Base-by-base conservation (phyloP, 176 grass and related monocot genomes). In the Carex kokanica region DNA sequence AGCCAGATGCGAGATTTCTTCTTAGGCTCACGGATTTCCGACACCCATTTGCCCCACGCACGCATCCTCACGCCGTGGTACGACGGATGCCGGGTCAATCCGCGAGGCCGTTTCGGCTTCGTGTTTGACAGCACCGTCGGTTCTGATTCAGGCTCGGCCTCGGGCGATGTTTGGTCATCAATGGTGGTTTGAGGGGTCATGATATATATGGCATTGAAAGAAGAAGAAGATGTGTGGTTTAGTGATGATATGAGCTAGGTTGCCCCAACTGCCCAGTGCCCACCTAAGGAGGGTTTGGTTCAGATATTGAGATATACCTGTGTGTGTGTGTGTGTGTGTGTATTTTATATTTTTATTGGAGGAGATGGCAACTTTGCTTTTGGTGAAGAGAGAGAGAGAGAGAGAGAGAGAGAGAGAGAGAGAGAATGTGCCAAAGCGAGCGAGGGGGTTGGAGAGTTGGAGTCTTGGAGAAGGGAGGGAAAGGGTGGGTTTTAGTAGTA, bases 1-100 rank as follows among this genome's bases (percentile, higher is more conserved):
- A 97, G 91, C 94, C 94, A 97, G 86, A 97, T 97, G 58, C 94
- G 94, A 4, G 94, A 97, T 83, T 97, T 97, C 81, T 97, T 97
- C 25, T 90, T 89, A 16, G 94, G 94, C 91, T 91, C 94, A 14
- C 94, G 86, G 70, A 97, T 97, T 90, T 97, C 94, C 9, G 94
- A 93, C 84, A 97, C 94, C 94, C 91, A 97, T 90, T 97, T 97
- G 4, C 94, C 94, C 94, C 91, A 97, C 8, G 85, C 84, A 10
- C 94, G 88, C 94, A 94, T 92, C 80, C 91, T 86, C 49, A 97
- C 94, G 60, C 94, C 94, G 20, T 88, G 91, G 88, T 94, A 97
- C 12, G 73, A 67, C 17, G 86, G 82, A 49, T 88, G 83, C 43
- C 86, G 84, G 32, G 80, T 82, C 38, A 82, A 17, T 2, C 60